phyloP scores from a whole-genome alignment of 2,329 filamentous ascomycete genomes.

The Scedosporium boydii region DNA sequence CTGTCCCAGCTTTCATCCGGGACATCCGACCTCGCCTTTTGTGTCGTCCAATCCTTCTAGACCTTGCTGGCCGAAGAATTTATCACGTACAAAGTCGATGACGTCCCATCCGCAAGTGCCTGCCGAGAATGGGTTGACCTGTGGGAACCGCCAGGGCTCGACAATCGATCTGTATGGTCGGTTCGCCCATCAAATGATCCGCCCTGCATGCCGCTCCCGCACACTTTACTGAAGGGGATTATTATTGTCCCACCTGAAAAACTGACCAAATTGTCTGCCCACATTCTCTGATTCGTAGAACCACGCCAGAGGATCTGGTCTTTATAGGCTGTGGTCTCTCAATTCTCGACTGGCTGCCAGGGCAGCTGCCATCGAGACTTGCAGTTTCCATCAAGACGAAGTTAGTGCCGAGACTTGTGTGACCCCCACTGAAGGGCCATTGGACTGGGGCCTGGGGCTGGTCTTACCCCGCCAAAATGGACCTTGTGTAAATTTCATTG shows the following conservation, averaged over 20 bases:
- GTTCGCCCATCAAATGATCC: neutral
- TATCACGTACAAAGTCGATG: neutral
- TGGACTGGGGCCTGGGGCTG: too few species aligned
- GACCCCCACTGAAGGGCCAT: too few species aligned
- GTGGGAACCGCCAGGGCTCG: conserved; percentile 1
- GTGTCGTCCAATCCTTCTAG: neutral
- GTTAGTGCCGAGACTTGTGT: too few species aligned
- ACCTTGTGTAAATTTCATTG: too few species aligned
- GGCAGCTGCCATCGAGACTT: neutral
- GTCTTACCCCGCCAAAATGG: too few species aligned
- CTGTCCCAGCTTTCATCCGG: too few species aligned
- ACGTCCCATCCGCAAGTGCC: neutral
- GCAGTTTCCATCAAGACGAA: neutral
- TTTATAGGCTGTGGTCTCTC: neutral
- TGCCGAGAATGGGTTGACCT: conserved; percentile 1
- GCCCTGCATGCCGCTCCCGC: conserved; percentile 4
- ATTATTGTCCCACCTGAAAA: neutral
- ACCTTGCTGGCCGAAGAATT: neutral
- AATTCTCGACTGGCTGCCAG: neutral
- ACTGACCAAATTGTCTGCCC: neutral
- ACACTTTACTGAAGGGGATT: neutral
- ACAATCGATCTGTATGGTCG: neutral
- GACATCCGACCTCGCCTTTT: neutral
- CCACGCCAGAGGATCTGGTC: neutral
- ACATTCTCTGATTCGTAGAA: neutral